These are phyloP conservation scores for Podosphaera xanthii DNA, from an alignment of 2,329 filamentous ascomycete genomes.

Conservation along the genomic window DNA sequence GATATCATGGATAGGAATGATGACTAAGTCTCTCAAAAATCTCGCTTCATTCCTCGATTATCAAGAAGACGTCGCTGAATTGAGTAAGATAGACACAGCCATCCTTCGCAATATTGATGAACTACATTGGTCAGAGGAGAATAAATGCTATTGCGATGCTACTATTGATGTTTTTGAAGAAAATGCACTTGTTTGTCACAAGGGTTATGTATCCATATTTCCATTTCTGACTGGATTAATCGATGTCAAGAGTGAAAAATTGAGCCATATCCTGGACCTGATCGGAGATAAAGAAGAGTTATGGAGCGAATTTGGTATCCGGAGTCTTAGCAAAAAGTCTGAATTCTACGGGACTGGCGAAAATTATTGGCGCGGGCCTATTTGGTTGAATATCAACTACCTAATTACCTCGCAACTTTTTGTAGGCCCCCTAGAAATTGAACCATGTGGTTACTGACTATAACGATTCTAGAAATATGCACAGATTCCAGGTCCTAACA, in stretches of 20 bases:
- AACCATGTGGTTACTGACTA: conserved; percentile 1
- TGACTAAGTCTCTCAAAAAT: conserved; percentile 65
- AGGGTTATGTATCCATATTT: conserved; percentile 84
- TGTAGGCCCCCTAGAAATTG: conserved; percentile 25
- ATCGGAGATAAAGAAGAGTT: conserved; percentile 63
- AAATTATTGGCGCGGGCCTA: conserved; percentile 89
- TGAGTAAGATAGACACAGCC: conserved; percentile 46
- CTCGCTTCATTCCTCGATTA: conserved; percentile 58
- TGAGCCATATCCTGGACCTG: conserved; percentile 55
- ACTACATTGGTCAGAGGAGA: conserved; percentile 70
- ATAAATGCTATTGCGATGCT: conserved; percentile 76
- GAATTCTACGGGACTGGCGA: conserved; percentile 72
- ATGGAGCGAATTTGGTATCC: conserved; percentile 76
- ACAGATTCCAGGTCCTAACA: conserved; percentile 39
- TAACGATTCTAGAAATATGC: conserved; percentile 37
- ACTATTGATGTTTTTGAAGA: conserved; percentile 94
- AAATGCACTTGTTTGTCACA: conserved; percentile 73
- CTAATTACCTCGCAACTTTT: conserved; percentile 56
- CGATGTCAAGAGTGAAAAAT: conserved; percentile 45
- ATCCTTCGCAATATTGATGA: conserved; percentile 76
- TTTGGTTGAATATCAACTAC: conserved; percentile 97
- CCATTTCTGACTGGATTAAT: conserved; percentile 75
- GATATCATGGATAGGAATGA: conserved; percentile 93
- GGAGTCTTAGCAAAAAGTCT: conserved; percentile 68
- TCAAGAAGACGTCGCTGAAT: conserved; percentile 51